Percentiles rank a stretch among this genome's conserved stretches.
phyloP scores from a whole-genome alignment of 345 rosid genomes.

The Schrenkiella parvula region DNA sequence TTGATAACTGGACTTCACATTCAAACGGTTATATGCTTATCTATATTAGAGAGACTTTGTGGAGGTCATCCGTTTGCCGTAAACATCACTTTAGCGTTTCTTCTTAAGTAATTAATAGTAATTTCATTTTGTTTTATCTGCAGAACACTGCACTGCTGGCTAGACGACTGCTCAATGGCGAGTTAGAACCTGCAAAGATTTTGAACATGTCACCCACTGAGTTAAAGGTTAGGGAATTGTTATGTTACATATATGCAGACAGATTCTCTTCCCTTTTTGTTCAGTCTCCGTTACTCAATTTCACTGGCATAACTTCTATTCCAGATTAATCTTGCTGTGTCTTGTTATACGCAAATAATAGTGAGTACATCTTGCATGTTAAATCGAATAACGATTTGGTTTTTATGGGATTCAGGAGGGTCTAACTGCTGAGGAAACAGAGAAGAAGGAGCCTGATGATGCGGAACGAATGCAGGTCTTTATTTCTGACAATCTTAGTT shows the following conservation, averaged over 20 bases:
- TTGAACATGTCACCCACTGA: slow-evolving; percentile 87
- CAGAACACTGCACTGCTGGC: slow-evolving; percentile 64
- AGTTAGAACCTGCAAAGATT: slow-evolving; percentile 77
- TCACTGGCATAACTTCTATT: not conserved
- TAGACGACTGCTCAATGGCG: slow-evolving; percentile 69
- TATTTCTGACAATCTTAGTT: not conserved
- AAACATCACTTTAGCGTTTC: not conserved
- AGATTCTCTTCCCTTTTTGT: not conserved
- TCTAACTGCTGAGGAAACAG: slow-evolving; percentile 78
- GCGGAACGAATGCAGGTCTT: slow-evolving; percentile 73
- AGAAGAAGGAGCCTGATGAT: slow-evolving; percentile 82
- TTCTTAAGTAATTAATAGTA: not conserved
- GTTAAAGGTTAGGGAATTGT: slow-evolving; percentile 56
- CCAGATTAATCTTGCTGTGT: not conserved
- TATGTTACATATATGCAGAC: not conserved
- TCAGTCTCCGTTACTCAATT: not conserved
- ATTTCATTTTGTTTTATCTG: slow-evolving; percentile 10
- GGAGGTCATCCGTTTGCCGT: not conserved
- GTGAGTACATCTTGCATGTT: not conserved
- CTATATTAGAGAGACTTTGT: not conserved
- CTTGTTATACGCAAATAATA: not conserved
- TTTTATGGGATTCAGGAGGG: slow-evolving; percentile 64
- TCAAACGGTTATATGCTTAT: not conserved
- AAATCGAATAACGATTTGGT: not conserved
- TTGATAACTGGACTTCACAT: not conserved